These are phyloP conservation scores for Zangia roseola DNA, from an alignment of 768 basidiomycete species.

Conservation along the genomic window DNA sequence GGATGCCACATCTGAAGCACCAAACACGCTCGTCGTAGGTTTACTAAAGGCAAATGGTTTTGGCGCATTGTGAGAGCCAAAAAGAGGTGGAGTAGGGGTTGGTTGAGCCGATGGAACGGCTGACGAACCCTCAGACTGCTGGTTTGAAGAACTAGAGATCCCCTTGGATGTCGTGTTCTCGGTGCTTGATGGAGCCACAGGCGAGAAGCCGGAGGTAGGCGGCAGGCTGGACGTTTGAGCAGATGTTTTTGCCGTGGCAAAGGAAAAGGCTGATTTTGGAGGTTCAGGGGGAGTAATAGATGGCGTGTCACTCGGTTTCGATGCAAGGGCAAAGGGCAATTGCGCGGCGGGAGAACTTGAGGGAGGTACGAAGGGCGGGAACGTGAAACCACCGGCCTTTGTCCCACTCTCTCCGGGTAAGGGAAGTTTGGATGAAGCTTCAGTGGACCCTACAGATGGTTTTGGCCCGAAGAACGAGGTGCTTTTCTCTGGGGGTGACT, in stretches of 20 bases:
- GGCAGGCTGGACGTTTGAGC: slow-evolving; percentile 4
- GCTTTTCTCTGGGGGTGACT: slow-evolving; percentile 17
- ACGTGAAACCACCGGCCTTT: slow-evolving; percentile 23
- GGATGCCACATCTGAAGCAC: slow-evolving; percentile 16
- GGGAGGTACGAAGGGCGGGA: slow-evolving; percentile 26
- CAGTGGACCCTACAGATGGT: slow-evolving; percentile 28
- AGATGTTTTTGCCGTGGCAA: slow-evolving; percentile 12
- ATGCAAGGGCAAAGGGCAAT: slow-evolving; percentile 10
- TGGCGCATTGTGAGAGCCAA: slow-evolving; percentile 15
- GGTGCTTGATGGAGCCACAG: slow-evolving; percentile 6
- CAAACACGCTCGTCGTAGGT: slow-evolving; percentile 15
- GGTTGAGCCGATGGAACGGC: slow-evolving; percentile 7
- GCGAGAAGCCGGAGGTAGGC: slow-evolving; percentile 20
- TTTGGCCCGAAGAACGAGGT: slow-evolving; percentile 33
- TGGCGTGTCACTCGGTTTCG: slow-evolving; percentile 21
- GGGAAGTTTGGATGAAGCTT: slow-evolving; percentile 7
- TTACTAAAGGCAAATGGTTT: slow-evolving; percentile 26
- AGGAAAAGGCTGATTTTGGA: slow-evolving; percentile 32
- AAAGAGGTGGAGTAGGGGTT: slow-evolving; percentile 9
- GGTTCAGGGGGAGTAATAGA: slow-evolving; percentile 16
- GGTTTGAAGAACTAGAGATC: slow-evolving; percentile 7
- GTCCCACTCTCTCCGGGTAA: slow-evolving; percentile 19
- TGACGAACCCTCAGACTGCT: slow-evolving; percentile 11
- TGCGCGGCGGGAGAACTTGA: slow-evolving; percentile 8
- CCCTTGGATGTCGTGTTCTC: slow-evolving; percentile 9